Evolutionary conservation across 1,139 yeast species (phyloP), one percentile per base, ranked within the genome.

Genomic region (Candida sp.): DNA sequence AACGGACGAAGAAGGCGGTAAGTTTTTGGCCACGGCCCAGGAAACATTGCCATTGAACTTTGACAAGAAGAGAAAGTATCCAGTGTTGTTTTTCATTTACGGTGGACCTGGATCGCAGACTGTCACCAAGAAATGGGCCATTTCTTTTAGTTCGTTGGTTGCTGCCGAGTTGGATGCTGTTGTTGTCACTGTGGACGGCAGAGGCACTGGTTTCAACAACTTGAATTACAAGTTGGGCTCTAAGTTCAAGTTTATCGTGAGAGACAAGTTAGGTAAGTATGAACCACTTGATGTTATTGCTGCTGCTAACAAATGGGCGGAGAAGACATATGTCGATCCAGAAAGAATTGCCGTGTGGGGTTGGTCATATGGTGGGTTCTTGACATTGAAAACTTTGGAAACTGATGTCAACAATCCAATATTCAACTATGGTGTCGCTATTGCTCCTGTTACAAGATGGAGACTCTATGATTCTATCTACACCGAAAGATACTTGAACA

Each of bases 371-470:
- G 91, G 85, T 52, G 96, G 94, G 0, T 88, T 81, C 63, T 77
- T 87, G 73, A 86, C 96, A 0, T 74, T 88, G 58, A 88, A 88
- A 62, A 86, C 93, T 0, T 67, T 88, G 48, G 94, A 88, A 67
- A 76, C 80, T 25, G 94, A 88, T 65, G 70, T 69, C 7, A 81
- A 85, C 12, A 76, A 80, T 34, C 75, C 79, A 44, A 70, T 75
- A 2, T 88, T 88, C 69, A 82, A 81, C 46, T 88, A 82, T 62
- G 94, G 93, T 11, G 81, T 86, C 65, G 78, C 93, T 0, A 90
- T 88, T 40, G 96, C 96, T 0, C 96, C 96, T 3, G 96, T 88
- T 3, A 88, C 94, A 2, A 82, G 85, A 63, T 88, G 94, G 94
- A 75, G 75, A 58, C 72, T 86, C 26, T 88, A 88, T 63, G 94